These are phyloP conservation scores for Cyberlindnera subsufficiens DNA, from an alignment of 805 yeast genomes.

Conservation along the genomic window DNA sequence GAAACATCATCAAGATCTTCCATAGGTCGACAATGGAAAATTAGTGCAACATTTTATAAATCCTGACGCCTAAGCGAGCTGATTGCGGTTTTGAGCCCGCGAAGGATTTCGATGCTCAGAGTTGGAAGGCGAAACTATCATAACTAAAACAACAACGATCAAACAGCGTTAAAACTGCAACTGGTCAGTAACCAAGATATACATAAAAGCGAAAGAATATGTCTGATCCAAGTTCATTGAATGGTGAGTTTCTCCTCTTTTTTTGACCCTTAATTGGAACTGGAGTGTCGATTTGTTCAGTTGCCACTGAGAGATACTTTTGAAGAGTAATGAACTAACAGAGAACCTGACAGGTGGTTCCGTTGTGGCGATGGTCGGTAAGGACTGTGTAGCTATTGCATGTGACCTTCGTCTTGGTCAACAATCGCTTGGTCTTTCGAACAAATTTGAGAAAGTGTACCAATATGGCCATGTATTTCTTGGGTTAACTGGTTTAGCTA, in stretches of 20 bases:
- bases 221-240: conserved; percentile 78
- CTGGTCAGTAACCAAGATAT: too few relatives aligned
- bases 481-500: conserved; percentile 92
- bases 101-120: not conserved
- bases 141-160: not conserved
- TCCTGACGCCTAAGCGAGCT: not conserved
- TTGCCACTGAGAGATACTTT: not conserved
- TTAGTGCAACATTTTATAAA: not conserved
- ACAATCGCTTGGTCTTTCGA: conserved; percentile 88
- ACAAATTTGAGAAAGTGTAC: conserved; percentile 89
- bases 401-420: conserved; percentile 90
- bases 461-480: conserved; percentile 79
- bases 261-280: not conserved
- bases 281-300: not conserved
- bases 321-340: conserved; percentile 12
- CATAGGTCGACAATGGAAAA: not conserved
- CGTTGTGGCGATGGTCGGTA: conserved; percentile 98
- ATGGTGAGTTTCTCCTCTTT: conserved; percentile 39
- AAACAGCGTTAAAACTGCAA: too few relatives aligned
- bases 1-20: too few relatives aligned
- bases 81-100: not conserved
- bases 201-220: conserved; percentile 23
- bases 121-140: conserved; percentile 1
- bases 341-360: conserved; percentile 60
- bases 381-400: conserved; percentile 97